Base-by-base conservation (phyloP, 1,284 basidiomycete genomes). In the Lignosus rhinocerotis region DNA sequence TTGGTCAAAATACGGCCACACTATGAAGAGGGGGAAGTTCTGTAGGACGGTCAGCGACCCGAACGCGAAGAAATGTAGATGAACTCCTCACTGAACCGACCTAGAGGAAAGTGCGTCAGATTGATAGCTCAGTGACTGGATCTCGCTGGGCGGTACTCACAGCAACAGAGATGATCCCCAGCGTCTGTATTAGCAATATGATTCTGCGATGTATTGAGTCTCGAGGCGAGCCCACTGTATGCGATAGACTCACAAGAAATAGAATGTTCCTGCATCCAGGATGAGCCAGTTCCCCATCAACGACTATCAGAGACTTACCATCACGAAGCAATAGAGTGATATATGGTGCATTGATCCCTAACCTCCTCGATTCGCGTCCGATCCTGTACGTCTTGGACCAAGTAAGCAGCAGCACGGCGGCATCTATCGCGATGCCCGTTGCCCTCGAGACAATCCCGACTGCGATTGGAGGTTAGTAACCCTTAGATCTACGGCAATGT, bases 341-440 rank as follows among this genome's bases (percentile, higher is more conserved):
- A 1, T 67, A 36, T 5, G 66, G 64, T 6, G 64, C 58, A 7
- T 59, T 32, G 10, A 67, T 31, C 2, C 61, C 61, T 12, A 66
- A n/a, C 11, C 53, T 55, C 11, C 17, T 34, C n/a, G 65, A 66
- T n/a, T 64, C 58, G 11, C 63, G 43, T 16, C 60, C 60, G 44
- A 68, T 62, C 3, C 49, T 39, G 21, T 50, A 58, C 1, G 68
- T 69, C 21, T 66, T 66, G n/a, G 54, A 53, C 68, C 68, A 69
- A 10, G 68, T 69, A 3, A 69, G 33, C 2, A 61, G 6, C 4
- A 69, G 44, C 11, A 67, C 58, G 1, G 63, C 41, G 17, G 44
- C 36, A 42, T 68, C 66, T 5, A 63, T 45, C 5, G 56, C 47
- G 10, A 60, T 50, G 5, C 51, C 49, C 1, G 52, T 41, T 5